Evolutionary conservation across 495 filamentous ascomycete species (phyloP).

Genomic region (Trichoderma parareesei): DNA sequence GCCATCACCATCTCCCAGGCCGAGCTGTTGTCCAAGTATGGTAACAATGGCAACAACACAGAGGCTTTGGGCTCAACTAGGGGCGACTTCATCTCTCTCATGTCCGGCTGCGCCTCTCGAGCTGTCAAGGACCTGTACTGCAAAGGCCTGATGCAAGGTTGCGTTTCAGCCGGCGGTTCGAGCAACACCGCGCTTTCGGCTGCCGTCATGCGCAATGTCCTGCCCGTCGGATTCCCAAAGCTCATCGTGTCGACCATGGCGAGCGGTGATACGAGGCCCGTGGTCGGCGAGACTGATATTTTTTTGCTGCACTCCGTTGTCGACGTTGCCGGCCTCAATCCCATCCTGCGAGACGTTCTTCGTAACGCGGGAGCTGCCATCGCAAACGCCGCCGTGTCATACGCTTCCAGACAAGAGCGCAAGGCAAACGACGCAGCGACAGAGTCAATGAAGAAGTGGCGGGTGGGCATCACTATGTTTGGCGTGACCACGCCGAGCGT

Average conservation of each 20-base stretch:
- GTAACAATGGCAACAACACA: neutral
- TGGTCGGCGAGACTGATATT: conserved; percentile 59
- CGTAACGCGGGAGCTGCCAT: conserved; percentile 54
- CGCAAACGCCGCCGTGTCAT: conserved; percentile 44
- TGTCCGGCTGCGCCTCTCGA: neutral
- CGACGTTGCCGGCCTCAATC: conserved; percentile 59
- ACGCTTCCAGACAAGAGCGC: conserved; percentile 17
- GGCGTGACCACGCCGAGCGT: conserved; percentile 63
- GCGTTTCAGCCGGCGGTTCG: conserved; percentile 50
- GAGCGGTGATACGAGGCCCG: conserved; percentile 47
- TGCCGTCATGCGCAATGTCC: conserved; percentile 46
- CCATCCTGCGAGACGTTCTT: conserved; percentile 45
- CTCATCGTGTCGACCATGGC: conserved; percentile 63
- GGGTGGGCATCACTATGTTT: conserved; percentile 63
- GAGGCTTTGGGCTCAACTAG: neutral
- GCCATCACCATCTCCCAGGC: neutral
- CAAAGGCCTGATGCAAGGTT: conserved; percentile 37
- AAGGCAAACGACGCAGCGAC: neutral
- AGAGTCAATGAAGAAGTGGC: conserved; percentile 23
- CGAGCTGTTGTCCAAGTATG: neutral
- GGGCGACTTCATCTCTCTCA: neutral
- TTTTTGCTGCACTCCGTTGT: conserved; percentile 63
- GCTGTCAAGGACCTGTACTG: neutral
- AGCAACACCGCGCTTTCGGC: conserved; percentile 50
- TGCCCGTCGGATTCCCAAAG: conserved; percentile 60